Base-by-base conservation (phyloP, 257 asterid genomes). In the Perilla frutescens region DNA sequence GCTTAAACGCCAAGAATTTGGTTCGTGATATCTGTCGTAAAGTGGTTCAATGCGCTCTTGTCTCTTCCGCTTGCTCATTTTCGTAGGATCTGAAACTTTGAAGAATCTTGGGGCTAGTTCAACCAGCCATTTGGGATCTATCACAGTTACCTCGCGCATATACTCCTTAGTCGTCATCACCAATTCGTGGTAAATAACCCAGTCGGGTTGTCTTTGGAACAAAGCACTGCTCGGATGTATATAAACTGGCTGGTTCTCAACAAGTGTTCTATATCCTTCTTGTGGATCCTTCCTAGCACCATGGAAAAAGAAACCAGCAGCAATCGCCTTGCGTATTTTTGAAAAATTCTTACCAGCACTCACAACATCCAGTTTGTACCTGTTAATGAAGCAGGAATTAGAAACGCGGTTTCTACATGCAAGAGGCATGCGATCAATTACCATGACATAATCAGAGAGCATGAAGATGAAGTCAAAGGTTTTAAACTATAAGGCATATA, bases 151-250 rank as follows among this genome's bases (percentile, higher is more conserved):
- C 84, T 94, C 97, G 6, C 97, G 97, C 99, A 91, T 91, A 71
- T 94, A 94, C 75, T 94, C 98, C 81, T 94, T 94, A 13, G 97
- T 94, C 8, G 98, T 94, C 97, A 94, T 90, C 58, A 90, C 99
- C 57, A 94, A 72, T 73, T 94, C 99, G 39, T 94, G 98, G 81
- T 94, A 90, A 41, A 91, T 90, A 69, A 94, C 98, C 99, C 98
- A 94, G 71, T 90, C 97, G 3, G 97, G 99, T 70, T 91, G 97
- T 81, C 96, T 84, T 72, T 90, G 99, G 77, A 90, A 90, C 59
- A 94, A 81, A 37, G 97, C 97, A 65, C 97, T 91, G 90, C 98
- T 91, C 8, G 99, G 99, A 68, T 91, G 99, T 55, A 94, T 91
- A 78, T 94, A 91, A 41, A 94, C 99, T 0, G 97, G 88, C 68